Percentiles rank a stretch among this genome's conserved stretches.
These are phyloP conservation scores for Fusarium musae DNA, from an alignment of 2,329 filamentous ascomycete species.

Conservation along the genomic window DNA sequence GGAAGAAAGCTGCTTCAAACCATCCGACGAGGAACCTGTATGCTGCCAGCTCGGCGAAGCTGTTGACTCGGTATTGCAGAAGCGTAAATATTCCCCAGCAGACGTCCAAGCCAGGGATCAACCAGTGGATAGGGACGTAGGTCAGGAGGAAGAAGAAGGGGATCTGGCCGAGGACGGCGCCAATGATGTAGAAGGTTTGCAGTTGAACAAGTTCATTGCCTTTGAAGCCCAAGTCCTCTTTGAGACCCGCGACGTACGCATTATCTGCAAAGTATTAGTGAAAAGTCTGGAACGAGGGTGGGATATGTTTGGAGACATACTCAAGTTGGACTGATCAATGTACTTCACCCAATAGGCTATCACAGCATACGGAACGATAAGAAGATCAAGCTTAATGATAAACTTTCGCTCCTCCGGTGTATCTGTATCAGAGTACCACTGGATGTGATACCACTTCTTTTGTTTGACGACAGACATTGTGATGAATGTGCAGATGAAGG, in stretches of 20 bases:
- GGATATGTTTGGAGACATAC: neutral
- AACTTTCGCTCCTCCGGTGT: slow-evolving; percentile 26
- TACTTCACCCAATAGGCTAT: slow-evolving; percentile 45
- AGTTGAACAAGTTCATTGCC: slow-evolving; percentile 66
- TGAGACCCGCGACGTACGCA: slow-evolving; percentile 65
- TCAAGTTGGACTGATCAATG: slow-evolving; percentile 43
- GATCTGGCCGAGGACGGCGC: slow-evolving; percentile 62
- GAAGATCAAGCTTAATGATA: slow-evolving; percentile 62
- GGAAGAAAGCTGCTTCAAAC: slow-evolving; percentile 60
- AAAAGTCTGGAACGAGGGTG: accelerated
- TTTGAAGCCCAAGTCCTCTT: slow-evolving; percentile 61
- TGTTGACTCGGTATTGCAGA: slow-evolving; percentile 61
- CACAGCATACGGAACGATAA: slow-evolving; percentile 52
- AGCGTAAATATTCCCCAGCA: slow-evolving; percentile 68
- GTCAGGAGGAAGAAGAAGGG: slow-evolving; percentile 64
- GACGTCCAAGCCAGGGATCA: slow-evolving; percentile 63
- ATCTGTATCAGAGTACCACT: slow-evolving; percentile 26
- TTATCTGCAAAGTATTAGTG: slow-evolving; percentile 53
- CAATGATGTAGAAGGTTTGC: slow-evolving; percentile 60
- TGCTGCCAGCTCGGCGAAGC: slow-evolving; percentile 61
- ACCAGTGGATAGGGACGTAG: slow-evolving; percentile 58
- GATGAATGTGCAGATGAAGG: neutral
- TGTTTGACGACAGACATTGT: slow-evolving; percentile 8
- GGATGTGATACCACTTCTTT: slow-evolving; percentile 27
- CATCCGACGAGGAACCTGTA: slow-evolving; percentile 66